Percentiles rank a stretch among this genome's conserved stretches.
Conservation (phyloP, 23 red algal genomes). For the Gracilaria domingensis region DNA sequence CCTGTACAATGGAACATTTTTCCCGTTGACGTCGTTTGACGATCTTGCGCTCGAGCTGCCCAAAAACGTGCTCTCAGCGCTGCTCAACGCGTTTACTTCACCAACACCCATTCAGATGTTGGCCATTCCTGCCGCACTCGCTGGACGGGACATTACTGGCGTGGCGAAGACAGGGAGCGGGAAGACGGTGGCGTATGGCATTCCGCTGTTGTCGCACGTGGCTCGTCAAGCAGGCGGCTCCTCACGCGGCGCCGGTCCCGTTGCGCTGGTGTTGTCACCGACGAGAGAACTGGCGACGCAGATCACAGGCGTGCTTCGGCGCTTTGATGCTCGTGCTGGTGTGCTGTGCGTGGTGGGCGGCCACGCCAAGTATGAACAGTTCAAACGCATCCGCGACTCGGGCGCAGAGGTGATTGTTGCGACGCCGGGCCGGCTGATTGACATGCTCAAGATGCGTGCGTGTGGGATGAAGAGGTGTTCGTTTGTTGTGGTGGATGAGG, state of each 20-base stretch:
- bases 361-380: conserved; percentile 76
- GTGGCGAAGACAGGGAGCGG: conserved; percentile 83
- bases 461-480: conserved; percentile 64
- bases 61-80: background rate
- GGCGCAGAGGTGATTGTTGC: conserved; percentile 76
- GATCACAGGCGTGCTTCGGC: conserved; percentile 60
- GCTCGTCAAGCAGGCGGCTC: conserved; percentile 32
- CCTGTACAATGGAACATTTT: background rate
- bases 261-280: conserved; percentile 69
- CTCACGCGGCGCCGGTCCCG: conserved; percentile 52
- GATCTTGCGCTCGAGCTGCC: conserved; percentile 48
- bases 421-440: conserved; percentile 91
- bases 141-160: conserved; percentile 54
- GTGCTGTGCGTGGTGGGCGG: conserved; percentile 80
- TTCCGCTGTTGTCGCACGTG: conserved; percentile 78
- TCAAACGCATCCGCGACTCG: conserved; percentile 65
- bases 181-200: conserved; percentile 76
- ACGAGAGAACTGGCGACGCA: conserved; percentile 86
- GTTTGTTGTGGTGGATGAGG: conserved; percentile 89
- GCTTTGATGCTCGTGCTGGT: conserved; percentile 23
- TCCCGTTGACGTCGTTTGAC: conserved; percentile 51
- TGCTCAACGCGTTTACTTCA: conserved; percentile 37
- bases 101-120: conserved; percentile 80
- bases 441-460: conserved; percentile 83
- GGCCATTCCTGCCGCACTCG: conserved; percentile 62